phyloP scores from a whole-genome alignment of 2,329 filamentous ascomycete species.

The Phaeosphaeria sp. region DNA sequence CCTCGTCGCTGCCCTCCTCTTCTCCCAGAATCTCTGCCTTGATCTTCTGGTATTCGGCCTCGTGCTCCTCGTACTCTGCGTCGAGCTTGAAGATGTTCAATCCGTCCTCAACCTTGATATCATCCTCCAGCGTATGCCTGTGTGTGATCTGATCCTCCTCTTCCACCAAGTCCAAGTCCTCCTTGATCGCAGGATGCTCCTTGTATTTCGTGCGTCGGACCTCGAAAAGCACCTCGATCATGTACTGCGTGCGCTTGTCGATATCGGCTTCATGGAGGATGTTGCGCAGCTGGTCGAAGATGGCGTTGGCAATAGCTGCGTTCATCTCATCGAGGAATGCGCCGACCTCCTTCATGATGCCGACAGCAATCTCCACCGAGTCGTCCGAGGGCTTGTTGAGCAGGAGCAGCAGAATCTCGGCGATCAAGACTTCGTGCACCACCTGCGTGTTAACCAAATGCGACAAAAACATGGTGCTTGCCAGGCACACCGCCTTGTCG shows the following conservation, averaged over 20 bases:
- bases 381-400: constrained; percentile 96
- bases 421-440: constrained; percentile 89
- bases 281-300: constrained; percentile 95
- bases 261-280: constrained; percentile 97
- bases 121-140: constrained; percentile 75
- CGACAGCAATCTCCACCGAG: constrained; percentile 96
- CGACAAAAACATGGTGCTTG: constrained; percentile 91
- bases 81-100: constrained; percentile 98
- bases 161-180: constrained; percentile 93
- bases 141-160: constrained; percentile 99
- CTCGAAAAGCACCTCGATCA: constrained; percentile 98
- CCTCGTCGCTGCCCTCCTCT: constrained; percentile 71
- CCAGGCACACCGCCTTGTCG: constrained; percentile 94
- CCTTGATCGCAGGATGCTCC: constrained; percentile 87
- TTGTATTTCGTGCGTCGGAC: constrained; percentile 96
- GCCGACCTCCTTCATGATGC: constrained; percentile 89
- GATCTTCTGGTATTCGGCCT: constrained; percentile 86
- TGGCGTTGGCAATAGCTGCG: constrained; percentile 80
- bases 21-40: constrained; percentile 95
- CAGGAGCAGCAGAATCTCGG: constrained; percentile 89
- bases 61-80: constrained; percentile 85
- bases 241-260: constrained; percentile 98
- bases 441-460: constrained; percentile 97
- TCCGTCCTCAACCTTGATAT: constrained; percentile 81
- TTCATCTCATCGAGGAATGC: constrained; percentile 97